Evolutionary conservation across 2,329 filamentous ascomycete genomes (phyloP), one percentile per base, ranked within the genome.

Genomic region (Neonectria ditissima): DNA sequence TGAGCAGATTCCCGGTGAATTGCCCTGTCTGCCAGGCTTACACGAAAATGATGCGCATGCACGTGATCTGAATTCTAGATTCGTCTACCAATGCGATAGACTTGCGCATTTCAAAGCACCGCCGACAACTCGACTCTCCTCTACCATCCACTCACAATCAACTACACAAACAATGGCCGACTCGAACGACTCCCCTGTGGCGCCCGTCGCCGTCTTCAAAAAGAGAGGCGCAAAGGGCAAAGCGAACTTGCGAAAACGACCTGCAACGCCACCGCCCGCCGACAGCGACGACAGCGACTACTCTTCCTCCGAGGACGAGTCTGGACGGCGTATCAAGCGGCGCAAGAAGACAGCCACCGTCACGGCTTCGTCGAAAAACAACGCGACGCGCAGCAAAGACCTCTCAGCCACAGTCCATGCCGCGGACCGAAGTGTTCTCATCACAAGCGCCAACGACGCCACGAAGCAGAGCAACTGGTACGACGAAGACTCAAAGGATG

Each of bases 391-490:
- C 24, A 63, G 34, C 16, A 69, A 67, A 28, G 82, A 86, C 28
- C 77, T 84, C 24, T 79, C 81, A 14, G 80, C 87, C 63, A 85
- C 87, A 50, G 79, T 86, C 67, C 87, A 86, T 78, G 78, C 84
- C 55, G 87, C 90, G 61, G 86, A 93, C 77, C 84, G 90, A 69
- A 85, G 82, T 61, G 79, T 88, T 24, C 83, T 84, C 67, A 88
- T 93, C 71, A 83, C 88, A 71, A 85, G 84, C 67, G 87, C 87
- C 72, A 95, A 95, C 77, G 94, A 97, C 76, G 95, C 96, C 20
- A 98, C 95, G 1, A 97, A 97, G 74, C 87, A 90, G 45, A 91
- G 87, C 59, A 92, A 97, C 77, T 97, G 94, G 94, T 96, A 91
- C 79, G 94, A 97, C 65, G 92, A 95, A 63, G 84, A 85, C n/a